Evolutionary conservation across 352 stramenopile genomes (phyloP).

Genomic region (Pythium myriotylum): DNA sequence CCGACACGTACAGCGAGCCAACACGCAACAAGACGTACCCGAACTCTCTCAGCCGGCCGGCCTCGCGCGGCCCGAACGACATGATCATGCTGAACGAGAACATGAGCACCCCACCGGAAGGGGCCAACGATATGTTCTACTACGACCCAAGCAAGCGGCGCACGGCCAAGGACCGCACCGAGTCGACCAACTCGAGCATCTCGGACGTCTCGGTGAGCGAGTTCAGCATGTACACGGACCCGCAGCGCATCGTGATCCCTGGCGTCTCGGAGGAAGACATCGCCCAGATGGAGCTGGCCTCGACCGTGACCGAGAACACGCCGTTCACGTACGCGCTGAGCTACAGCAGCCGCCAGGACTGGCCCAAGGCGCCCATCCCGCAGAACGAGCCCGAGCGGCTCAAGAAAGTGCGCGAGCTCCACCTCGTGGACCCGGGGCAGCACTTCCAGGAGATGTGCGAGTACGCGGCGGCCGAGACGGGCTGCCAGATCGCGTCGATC

Average conservation of each 20-base stretch:
- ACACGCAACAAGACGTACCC: conserved; percentile 53
- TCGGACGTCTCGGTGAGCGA: conserved; percentile 47
- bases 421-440: conserved; percentile 71
- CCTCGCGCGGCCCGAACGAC: conserved; percentile 40
- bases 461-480: conserved; percentile 77
- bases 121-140: conserved; percentile 22
- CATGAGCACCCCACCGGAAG: conserved; percentile 20
- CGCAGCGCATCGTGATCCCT: conserved; percentile 27
- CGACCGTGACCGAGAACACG: conserved; percentile 74
- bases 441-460: conserved; percentile 90
- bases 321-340: conserved; percentile 79
- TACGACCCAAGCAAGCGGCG: conserved; percentile 24
- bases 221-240: conserved; percentile 46
- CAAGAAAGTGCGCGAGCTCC: conserved; percentile 71
- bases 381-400: conserved; percentile 64
- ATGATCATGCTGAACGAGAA: conserved; percentile 57
- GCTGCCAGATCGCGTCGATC: conserved; percentile 80
- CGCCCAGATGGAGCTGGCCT: conserved; percentile 55
- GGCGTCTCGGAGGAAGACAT: conserved; percentile 57
- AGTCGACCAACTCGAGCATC: conserved; percentile 30
- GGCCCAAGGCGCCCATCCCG: conserved; percentile 78
- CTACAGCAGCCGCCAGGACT: conserved; percentile 82
- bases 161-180: conserved; percentile 27
- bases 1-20: conserved; percentile 58
- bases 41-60: conserved; percentile 12